Conservation (phyloP, 2,329 filamentous ascomycete species). For the Colletotrichum tropicicola region DNA sequence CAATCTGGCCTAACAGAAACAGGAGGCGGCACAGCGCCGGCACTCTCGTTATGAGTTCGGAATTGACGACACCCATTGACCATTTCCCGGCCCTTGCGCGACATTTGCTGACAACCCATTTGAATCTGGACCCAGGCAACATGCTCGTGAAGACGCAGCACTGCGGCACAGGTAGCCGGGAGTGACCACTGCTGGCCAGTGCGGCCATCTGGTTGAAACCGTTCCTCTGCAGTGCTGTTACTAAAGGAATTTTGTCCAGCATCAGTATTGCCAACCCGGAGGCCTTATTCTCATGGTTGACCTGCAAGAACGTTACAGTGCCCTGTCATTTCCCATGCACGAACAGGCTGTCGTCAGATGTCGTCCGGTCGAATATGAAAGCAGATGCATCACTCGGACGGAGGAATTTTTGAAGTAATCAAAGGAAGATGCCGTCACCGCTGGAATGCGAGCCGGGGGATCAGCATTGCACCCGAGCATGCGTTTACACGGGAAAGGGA, state of each 20-base stretch:
- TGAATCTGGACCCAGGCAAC: neutral
- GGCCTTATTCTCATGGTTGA: neutral
- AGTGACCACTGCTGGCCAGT: neutral
- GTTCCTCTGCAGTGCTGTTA: neutral
- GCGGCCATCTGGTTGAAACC: slow-evolving; percentile 8
- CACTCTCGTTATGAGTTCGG: neutral
- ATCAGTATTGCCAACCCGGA: neutral
- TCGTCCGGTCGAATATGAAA: neutral
- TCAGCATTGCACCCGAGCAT: neutral
- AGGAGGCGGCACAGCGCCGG: slow-evolving; percentile 20
- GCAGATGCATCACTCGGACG: neutral
- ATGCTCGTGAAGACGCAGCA: neutral
- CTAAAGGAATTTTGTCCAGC: slow-evolving; percentile 1
- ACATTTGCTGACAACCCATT: neutral
- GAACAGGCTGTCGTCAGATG: neutral
- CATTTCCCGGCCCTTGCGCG: neutral
- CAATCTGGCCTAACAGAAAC: neutral
- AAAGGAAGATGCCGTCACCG: neutral
- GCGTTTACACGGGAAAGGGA: neutral
- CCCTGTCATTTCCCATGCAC: neutral
- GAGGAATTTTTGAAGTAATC: neutral
- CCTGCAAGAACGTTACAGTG: neutral
- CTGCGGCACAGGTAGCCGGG: neutral
- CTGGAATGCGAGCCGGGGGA: neutral
- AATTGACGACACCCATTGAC: neutral